These are phyloP conservation scores for Phytophthora pseudosyringae DNA, from an alignment of 352 stramenopile species.

Conservation along the genomic window DNA sequence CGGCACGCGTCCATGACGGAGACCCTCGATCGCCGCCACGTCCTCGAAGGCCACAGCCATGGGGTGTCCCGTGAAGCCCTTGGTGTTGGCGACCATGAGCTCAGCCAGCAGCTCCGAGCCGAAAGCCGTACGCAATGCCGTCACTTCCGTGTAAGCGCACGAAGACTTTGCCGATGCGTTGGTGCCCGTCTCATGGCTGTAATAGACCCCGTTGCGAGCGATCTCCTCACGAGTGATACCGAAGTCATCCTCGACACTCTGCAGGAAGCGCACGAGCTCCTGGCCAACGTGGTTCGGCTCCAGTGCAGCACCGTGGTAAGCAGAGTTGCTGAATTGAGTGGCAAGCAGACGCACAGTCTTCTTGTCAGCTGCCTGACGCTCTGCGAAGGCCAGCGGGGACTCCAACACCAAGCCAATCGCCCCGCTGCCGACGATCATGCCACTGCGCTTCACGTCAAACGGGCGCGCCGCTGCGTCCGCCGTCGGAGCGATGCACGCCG, in stretches of 20 bases:
- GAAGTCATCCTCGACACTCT: constrained; percentile 89
- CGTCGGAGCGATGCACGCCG: constrained; percentile 85
- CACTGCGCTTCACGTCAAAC: constrained; percentile 93
- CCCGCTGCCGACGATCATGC: constrained; percentile 95
- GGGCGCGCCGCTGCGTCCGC: constrained; percentile 87
- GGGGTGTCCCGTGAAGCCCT: constrained; percentile 95
- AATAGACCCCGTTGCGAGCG: constrained; percentile 94
- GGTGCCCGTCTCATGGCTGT: constrained; percentile 97
- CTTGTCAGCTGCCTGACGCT: constrained; percentile 14
- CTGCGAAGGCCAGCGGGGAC: constrained; percentile 42
- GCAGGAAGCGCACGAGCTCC: constrained; percentile 92
- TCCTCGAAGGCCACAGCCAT: constrained; percentile 98
- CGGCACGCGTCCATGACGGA: constrained; percentile 87
- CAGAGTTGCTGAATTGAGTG: constrained; percentile 96
- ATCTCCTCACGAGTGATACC: constrained; percentile 93
- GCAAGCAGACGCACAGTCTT: constrained; percentile 83
- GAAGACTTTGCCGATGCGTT: constrained; percentile 93
- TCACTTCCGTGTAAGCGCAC: constrained; percentile 95
- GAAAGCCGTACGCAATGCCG: constrained; percentile 65
- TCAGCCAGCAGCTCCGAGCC: constrained; percentile 73
- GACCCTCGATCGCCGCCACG: constrained; percentile 92
- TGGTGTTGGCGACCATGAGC: constrained; percentile 92
- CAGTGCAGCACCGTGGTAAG: constrained; percentile 95
- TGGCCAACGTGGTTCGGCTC: constrained; percentile 93
- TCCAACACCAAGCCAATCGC: constrained; percentile 87